Percentiles rank a stretch among this genome's conserved stretches.
Evolutionary conservation across 2,329 filamentous ascomycete genomes (phyloP).

Genomic region (Talaromyces sp.): DNA sequence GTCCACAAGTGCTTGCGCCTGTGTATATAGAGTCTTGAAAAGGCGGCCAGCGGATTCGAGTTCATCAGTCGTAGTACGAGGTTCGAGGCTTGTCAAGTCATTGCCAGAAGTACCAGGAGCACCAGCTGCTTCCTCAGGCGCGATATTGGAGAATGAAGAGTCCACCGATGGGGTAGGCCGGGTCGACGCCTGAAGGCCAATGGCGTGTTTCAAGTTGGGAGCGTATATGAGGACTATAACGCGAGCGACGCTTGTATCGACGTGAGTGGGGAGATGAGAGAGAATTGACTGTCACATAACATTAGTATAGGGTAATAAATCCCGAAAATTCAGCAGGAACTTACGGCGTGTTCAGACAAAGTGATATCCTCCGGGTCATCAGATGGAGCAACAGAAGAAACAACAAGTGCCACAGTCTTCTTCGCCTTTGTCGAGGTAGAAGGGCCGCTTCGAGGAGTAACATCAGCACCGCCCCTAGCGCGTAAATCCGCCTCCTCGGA

Average conservation of each 20-base stretch:
- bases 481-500: constrained; percentile 81
- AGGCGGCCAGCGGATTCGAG: constrained; percentile 55
- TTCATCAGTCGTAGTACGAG: constrained; percentile 47
- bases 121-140: constrained; percentile 61
- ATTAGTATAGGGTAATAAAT: neutral
- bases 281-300: constrained; percentile 66
- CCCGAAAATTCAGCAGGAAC: constrained; percentile 34
- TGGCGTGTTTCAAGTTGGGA: constrained; percentile 68
- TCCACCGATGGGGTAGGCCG: constrained; percentile 62
- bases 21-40: constrained; percentile 76
- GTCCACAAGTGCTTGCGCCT: constrained; percentile 76
- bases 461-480: constrained; percentile 37
- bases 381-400: constrained; percentile 71
- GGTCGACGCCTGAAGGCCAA: constrained; percentile 41
- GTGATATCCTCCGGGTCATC: constrained; percentile 58
- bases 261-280: constrained; percentile 78
- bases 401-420: constrained; percentile 82
- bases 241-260: constrained; percentile 70
- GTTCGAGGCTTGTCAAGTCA: constrained; percentile 51
- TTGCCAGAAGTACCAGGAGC: constrained; percentile 48
- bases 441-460: constrained; percentile 29
- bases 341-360: constrained; percentile 77
- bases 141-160: constrained; percentile 89
- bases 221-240: constrained; percentile 89
- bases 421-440: constrained; percentile 49